Conservation (phyloP, 2,329 filamentous ascomycete species). For the Alternaria postmessia region DNA sequence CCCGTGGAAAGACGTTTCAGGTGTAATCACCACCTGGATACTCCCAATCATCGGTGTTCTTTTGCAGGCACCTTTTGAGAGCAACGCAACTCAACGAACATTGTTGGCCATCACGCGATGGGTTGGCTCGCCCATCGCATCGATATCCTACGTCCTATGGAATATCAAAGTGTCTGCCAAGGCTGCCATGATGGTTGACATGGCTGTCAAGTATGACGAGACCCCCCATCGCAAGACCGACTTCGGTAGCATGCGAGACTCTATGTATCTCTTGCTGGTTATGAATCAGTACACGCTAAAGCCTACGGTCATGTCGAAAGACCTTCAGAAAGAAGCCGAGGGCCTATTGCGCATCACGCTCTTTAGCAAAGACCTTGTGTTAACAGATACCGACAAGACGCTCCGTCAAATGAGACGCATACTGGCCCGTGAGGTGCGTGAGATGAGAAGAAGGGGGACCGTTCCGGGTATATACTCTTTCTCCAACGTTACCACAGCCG, state of each 20-base stretch:
- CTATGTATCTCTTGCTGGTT: constrained; percentile 55
- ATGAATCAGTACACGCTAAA: constrained; percentile 58
- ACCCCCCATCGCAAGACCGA: constrained; percentile 39
- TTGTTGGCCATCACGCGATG: constrained; percentile 48
- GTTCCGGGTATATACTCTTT: constrained; percentile 37
- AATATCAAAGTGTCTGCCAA: constrained; percentile 53
- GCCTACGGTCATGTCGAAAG: constrained; percentile 22
- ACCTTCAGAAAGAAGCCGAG: constrained; percentile 45
- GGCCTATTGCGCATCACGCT: constrained; percentile 52
- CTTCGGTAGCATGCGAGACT: constrained; percentile 53
- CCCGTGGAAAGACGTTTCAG: constrained; percentile 40
- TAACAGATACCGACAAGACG: constrained; percentile 37
- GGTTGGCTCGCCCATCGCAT: constrained; percentile 51
- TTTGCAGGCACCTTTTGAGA: constrained; percentile 54
- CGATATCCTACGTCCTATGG: constrained; percentile 51
- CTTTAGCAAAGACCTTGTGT: constrained; percentile 51
- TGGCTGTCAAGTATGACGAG: constrained; percentile 46
- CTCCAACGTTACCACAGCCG: rapidly evolving
- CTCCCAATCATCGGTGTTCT: constrained; percentile 51
- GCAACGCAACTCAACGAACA: constrained; percentile 50
- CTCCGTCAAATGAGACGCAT: constrained; percentile 46
- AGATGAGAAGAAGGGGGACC: constrained; percentile 52
- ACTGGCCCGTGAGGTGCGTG: constrained; percentile 52
- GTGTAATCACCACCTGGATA: constrained; percentile 53
- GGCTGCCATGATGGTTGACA: constrained; percentile 52